A percentile compares a stretch with the other conserved stretches of the same genome.
Conservation (phyloP, 2,329 filamentous ascomycete genomes). For the Fusarium mangiferae region DNA sequence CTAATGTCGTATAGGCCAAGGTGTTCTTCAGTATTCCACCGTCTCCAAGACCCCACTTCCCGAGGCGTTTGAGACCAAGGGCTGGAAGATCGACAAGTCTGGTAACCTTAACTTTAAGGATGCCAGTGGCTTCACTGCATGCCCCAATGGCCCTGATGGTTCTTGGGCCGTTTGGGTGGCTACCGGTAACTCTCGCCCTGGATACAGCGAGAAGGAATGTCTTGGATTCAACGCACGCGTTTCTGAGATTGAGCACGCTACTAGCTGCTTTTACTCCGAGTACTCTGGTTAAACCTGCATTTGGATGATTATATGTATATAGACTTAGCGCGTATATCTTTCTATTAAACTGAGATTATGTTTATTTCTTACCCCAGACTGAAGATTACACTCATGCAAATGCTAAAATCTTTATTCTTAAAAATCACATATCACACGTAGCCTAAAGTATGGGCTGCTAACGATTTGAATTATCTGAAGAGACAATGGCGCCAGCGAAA, state of each 20-base stretch:
- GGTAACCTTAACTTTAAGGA: slow-evolving; percentile 6
- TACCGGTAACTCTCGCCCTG: slow-evolving; percentile 48
- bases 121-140: slow-evolving; percentile 58
- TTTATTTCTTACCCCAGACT: background rate
- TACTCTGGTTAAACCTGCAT: slow-evolving; percentile 23
- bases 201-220: slow-evolving; percentile 50
- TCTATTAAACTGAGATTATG: background rate
- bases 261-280: slow-evolving; percentile 50
- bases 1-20: slow-evolving; percentile 55
- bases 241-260: slow-evolving; percentile 41
- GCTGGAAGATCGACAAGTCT: slow-evolving; percentile 58
- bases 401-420: background rate
- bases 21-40: slow-evolving; percentile 63
- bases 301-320: background rate
- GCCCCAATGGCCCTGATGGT: slow-evolving; percentile 55
- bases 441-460: too few species aligned
- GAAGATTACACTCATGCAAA: fast-evolving
- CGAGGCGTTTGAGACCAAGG: slow-evolving; percentile 56
- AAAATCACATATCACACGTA: too few species aligned
- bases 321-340: background rate
- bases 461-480: too few species aligned
- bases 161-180: slow-evolving; percentile 55
- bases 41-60: slow-evolving; percentile 45
- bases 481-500: too few species aligned
- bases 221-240: slow-evolving; percentile 49